Base-by-base conservation (phyloP, 1,139 yeast genomes). In the Hyphopichia wangnamkhiaoensis region DNA sequence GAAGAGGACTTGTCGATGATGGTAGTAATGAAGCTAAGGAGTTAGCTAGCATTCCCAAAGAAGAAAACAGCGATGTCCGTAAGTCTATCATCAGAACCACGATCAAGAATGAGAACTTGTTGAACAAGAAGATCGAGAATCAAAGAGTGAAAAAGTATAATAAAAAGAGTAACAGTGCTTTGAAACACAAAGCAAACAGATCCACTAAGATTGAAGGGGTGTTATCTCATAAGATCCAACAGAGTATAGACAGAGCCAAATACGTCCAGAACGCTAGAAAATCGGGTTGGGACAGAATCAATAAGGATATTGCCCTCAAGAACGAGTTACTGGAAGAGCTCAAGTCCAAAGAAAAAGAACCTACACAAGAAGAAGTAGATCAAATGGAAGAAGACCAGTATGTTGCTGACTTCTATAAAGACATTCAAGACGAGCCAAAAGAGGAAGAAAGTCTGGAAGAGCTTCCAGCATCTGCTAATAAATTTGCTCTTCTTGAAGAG, bases 251-350 rank as follows among this genome's bases (percentile, higher is more conserved):
- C 34, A 72, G 87, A 51, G 82, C 87, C 19, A 80, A 72, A 53
- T 78, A 69, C 52, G 79, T 84, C 13, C 84, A 78, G 49, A 66
- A 61, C 21, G 71, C 84, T 4, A 72, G 93, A 59, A 84, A 83
- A 57, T 66, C 86, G 1, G 84, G 82, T 13, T 84, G 93, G 93
- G 90, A 83, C 36, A 68, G 72, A 39, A 82, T 82, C 40, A 84
- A 84, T 55, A 69, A 71, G 42, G 58, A 60, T 30, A 74, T 77
- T 23, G 65, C 55, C 33, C 59, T 65, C 34, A 59, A 60, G 34
- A 52, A 61, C 37, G 54, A 42, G 13, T 36, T 41, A 20, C 21
- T 10, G n/a, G 30, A 33, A 16, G 20, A 24, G 5, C 8, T 15
- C 4, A 32, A 13, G 15, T 7, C 31, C 27, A 8, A 40, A 30